Evolutionary conservation across 805 yeast genomes (phyloP).

Genomic region (Metschnikowia reukaufii): DNA sequence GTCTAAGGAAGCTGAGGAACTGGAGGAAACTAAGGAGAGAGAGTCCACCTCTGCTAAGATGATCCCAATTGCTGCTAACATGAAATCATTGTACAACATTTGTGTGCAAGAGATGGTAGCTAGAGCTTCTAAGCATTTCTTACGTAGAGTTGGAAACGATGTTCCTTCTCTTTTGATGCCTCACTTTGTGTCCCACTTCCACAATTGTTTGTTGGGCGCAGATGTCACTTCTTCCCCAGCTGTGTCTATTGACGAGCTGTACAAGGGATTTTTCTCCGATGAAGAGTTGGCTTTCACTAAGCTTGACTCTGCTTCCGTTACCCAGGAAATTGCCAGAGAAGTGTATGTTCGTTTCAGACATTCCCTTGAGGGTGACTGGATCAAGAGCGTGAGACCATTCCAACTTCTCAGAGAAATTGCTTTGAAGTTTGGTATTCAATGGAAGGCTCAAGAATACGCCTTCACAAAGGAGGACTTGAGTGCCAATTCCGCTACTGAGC

Average conservation of each 20-base stretch:
- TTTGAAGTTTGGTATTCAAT: slow-evolving; percentile 80
- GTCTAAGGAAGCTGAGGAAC: slow-evolving; percentile 26
- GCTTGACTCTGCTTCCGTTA: slow-evolving; percentile 48
- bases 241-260: slow-evolving; percentile 42
- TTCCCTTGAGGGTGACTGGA: slow-evolving; percentile 52
- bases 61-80: slow-evolving; percentile 43
- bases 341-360: slow-evolving; percentile 65
- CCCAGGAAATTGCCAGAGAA: slow-evolving; percentile 47
- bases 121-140: slow-evolving; percentile 73
- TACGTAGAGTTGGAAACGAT: slow-evolving; percentile 47
- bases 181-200: slow-evolving; percentile 63
- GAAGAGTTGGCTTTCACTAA: slow-evolving; percentile 42
- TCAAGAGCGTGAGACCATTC: slow-evolving; percentile 32
- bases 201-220: slow-evolving; percentile 66
- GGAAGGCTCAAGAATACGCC: slow-evolving; percentile 54
- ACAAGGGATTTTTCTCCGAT: slow-evolving; percentile 42
- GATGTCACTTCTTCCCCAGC: slow-evolving; percentile 41
- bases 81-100: slow-evolving; percentile 48
- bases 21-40: slow-evolving; percentile 28
- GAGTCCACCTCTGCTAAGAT: slow-evolving; percentile 38
- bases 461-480: slow-evolving; percentile 47
- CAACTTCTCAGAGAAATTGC: slow-evolving; percentile 72
- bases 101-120: slow-evolving; percentile 70
- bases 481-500: slow-evolving; percentile 26
- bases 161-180: slow-evolving; percentile 60